A percentile compares a stretch with the other conserved stretches of the same genome.
phyloP scores from a whole-genome alignment of 1,139 yeast genomes.

The Saccharomyces hybrid region DNA sequence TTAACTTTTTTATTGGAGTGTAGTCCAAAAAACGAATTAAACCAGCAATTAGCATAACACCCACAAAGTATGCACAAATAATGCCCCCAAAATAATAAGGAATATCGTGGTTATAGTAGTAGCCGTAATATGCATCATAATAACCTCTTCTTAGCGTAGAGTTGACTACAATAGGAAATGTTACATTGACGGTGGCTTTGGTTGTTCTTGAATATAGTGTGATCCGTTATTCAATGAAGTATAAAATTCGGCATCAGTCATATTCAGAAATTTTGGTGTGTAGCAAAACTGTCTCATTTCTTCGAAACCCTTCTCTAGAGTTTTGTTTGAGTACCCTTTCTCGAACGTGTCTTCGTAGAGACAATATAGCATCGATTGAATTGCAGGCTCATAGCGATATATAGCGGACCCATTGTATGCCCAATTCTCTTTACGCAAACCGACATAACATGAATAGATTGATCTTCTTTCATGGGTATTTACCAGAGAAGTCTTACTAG shows the following conservation, averaged over 20 bases:
- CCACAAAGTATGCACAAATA: too few species aligned
- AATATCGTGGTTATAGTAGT: conserved; percentile 15
- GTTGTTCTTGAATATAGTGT: conserved; percentile 4
- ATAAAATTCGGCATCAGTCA: conserved; percentile 10
- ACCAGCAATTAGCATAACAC: too few species aligned
- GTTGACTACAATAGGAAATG: conserved; percentile 13
- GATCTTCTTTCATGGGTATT: background rate
- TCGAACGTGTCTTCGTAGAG: conserved; percentile 13
- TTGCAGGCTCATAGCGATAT: conserved; percentile 19
- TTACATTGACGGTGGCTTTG: background rate
- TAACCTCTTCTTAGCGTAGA: conserved; percentile 6
- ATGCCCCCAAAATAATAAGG: conserved; percentile 7
- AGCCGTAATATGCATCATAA: conserved; percentile 15
- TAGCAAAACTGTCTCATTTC: conserved; percentile 10
- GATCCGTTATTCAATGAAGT: conserved; percentile 14
- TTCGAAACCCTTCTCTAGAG: conserved; percentile 3
- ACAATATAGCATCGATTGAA: conserved; percentile 19
- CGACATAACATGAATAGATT: background rate
- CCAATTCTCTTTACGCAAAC: background rate
- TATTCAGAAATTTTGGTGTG: conserved; percentile 3
- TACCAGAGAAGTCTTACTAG: too few species aligned
- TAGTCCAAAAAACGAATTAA: conserved; percentile 10
- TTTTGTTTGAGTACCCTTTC: background rate
- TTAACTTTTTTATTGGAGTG: conserved; percentile 9
- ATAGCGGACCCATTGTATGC: conserved; percentile 3